Evolutionary conservation across 2,329 filamentous ascomycete genomes (phyloP).

Genomic region (Colletotrichum gigasporum): DNA sequence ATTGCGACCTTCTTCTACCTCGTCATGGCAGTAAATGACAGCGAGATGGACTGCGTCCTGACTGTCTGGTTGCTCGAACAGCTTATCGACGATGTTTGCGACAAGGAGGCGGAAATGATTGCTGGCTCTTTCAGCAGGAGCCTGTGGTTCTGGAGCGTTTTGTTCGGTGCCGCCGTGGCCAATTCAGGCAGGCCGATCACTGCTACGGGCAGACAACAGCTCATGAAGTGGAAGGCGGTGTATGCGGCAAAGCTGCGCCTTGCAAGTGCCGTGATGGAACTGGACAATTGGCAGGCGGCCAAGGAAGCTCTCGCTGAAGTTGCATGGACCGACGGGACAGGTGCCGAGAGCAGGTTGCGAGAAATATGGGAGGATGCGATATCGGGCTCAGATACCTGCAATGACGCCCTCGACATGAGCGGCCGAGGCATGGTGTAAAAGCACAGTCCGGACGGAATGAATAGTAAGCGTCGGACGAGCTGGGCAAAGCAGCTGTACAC

Average conservation of each 20-base stretch:
- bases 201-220: slow-evolving; percentile 46
- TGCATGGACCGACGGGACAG: slow-evolving; percentile 50
- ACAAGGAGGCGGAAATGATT: slow-evolving; percentile 50
- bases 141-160: slow-evolving; percentile 56
- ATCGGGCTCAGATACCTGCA: slow-evolving; percentile 28
- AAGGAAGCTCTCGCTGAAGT: slow-evolving; percentile 48
- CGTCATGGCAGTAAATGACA: slow-evolving; percentile 53
- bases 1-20: slow-evolving; percentile 59
- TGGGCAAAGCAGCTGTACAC: too few species aligned
- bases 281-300: slow-evolving; percentile 50
- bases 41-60: slow-evolving; percentile 51
- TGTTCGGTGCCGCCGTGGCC: slow-evolving; percentile 55
- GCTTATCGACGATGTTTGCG: slow-evolving; percentile 52
- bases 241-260: slow-evolving; percentile 53
- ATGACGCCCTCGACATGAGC: not conserved
- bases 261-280: slow-evolving; percentile 47
- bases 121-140: slow-evolving; percentile 52
- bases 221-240: slow-evolving; percentile 46
- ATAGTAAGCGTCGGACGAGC: too few species aligned
- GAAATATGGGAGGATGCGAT: slow-evolving; percentile 53
- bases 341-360: slow-evolving; percentile 49
- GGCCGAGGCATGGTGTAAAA: not conserved
- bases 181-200: slow-evolving; percentile 47
- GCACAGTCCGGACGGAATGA: too few species aligned
- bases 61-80: slow-evolving; percentile 57